Conservation (phyloP, 2,329 filamentous ascomycete genomes). For the Paraphoma chrysanthemicola region DNA sequence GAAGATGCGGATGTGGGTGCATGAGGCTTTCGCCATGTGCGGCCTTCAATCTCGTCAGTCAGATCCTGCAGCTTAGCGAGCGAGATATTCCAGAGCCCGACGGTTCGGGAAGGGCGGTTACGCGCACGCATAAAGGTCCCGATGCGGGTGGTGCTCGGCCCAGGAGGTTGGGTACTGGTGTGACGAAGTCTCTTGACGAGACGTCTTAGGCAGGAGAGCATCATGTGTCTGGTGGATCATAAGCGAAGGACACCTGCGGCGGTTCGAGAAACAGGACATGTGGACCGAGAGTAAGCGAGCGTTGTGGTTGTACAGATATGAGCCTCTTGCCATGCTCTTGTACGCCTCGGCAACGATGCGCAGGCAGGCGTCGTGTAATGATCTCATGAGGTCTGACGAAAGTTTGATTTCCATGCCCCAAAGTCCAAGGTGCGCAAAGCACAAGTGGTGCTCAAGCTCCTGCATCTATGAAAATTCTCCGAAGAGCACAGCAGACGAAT, state of each 20-base stretch:
- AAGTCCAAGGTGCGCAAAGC: no score
- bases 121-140: background rate
- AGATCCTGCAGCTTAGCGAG: constrained; percentile 1
- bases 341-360: background rate
- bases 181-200: background rate
- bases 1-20: background rate
- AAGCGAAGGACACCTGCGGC: background rate
- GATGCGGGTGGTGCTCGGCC: background rate
- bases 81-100: background rate
- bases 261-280: background rate
- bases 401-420: background rate
- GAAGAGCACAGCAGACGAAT: constrained; percentile 1
- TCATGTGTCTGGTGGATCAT: background rate
- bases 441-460: no score
- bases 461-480: background rate
- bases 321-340: background rate
- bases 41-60: background rate
- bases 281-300: background rate
- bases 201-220: no score
- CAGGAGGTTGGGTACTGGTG: background rate
- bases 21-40: background rate
- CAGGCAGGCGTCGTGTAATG: background rate
- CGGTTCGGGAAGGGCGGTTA: background rate
- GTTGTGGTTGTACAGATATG: background rate
- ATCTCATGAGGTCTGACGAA: background rate